phyloP scores from a whole-genome alignment of 2,329 filamentous ascomycete genomes.

The Ophiocordyceps camponoti-floridani region DNA sequence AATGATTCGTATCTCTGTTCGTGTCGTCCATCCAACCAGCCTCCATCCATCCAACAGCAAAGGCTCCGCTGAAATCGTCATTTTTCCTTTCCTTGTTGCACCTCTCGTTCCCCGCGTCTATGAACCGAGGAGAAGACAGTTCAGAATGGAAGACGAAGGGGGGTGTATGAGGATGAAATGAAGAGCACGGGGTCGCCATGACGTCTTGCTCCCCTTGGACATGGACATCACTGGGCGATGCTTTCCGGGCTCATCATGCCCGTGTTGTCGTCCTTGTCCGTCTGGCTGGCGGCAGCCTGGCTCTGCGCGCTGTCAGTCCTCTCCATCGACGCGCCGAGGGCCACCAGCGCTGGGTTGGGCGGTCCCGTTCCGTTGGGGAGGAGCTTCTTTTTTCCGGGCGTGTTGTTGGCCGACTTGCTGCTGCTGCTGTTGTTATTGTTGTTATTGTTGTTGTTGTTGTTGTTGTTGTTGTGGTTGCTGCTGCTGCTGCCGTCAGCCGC shows the following conservation, averaged over 20 bases:
- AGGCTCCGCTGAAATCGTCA: too few species aligned
- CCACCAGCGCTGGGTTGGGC: conserved; percentile 20
- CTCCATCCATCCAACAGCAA: too few species aligned
- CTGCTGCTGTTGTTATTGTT: conserved; percentile 34
- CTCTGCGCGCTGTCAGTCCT: conserved; percentile 39
- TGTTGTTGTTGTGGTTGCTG: conserved; percentile 15
- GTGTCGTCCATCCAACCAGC: too few species aligned
- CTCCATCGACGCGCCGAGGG: conserved; percentile 34
- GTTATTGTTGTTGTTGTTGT: conserved; percentile 18
- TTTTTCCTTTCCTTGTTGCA: too few species aligned
- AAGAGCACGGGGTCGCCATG: too few species aligned
- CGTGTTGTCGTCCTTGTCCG: conserved; percentile 48
- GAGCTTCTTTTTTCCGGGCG: conserved; percentile 35
- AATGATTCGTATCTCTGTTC: too few species aligned
- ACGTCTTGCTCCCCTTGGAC: neutral
- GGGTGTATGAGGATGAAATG: too few species aligned
- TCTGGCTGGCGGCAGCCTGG: conserved; percentile 41
- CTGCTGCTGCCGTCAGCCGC: conserved; percentile 14
- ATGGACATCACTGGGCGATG: conserved; percentile 26
- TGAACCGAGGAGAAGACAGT: too few species aligned
- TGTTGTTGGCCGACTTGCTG: conserved; percentile 16
- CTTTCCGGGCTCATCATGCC: conserved; percentile 80
- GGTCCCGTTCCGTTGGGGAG: conserved; percentile 16
- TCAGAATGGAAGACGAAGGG: too few species aligned
- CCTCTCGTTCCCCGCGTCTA: too few species aligned